Evolutionary conservation across 1,139 yeast genomes (phyloP), one percentile per base, ranked within the genome.

Genomic region (Saccharomyces hybrid): DNA sequence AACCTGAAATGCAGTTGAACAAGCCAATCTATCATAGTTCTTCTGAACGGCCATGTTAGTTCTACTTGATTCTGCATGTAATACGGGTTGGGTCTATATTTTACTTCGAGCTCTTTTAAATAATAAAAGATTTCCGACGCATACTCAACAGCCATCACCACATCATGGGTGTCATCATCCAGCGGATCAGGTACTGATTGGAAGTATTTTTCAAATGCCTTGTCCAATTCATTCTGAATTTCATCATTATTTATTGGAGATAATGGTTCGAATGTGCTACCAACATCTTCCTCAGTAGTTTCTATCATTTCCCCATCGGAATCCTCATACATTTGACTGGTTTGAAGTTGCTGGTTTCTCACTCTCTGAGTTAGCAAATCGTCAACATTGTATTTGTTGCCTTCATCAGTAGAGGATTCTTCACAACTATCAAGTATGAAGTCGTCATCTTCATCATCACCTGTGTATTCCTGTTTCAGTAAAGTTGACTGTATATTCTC

Each of bases 111-210:
- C 55, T 81, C 81, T 64, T 85, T 89, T 79, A 90, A 75, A 71
- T 90, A 88, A 56, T 82, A 82, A 72, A 91, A 89, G 57, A 91
- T 88, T 61, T 90, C 96, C 5, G 89, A 90, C 11, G 91, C 83
- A 69, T 91, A 90, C 70, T 91, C 98, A 6, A 93, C 85, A 48
- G 88, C 97, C 96, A 91, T 90, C 26, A 96, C 83, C 11, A 86
- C 84, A 69, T 90, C 97, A 72, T 77, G 85, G 6, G 89, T 85
- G 68, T 90, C 98, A 68, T 89, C 96, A 69, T 90, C 97, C 57
- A 80, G 78, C 49, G 83, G 88, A 69, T 88, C 95, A 58, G 88
- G 73, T 0, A 75, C 69, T 34, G 72, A 73, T 49, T 76, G 68
- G 27, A 84, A 74, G 59, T 77, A 79, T 59, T 76, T 75, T 27